Base-by-base conservation (phyloP, 2,329 filamentous ascomycete genomes). In the Mycosphaerelloides madeirae region DNA sequence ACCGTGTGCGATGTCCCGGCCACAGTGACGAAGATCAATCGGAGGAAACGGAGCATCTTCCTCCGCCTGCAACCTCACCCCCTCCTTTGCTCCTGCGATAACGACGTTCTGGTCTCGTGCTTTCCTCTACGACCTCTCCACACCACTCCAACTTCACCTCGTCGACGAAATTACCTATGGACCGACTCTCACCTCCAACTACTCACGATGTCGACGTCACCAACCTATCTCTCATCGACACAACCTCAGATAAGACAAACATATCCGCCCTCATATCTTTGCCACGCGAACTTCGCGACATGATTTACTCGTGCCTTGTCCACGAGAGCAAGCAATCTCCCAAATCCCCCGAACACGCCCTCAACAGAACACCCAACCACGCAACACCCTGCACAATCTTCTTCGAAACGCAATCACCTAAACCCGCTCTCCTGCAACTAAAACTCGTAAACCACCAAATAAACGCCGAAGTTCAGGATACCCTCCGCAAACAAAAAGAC, bases 401-500 rank as follows among this genome's bases (percentile, higher is more conserved):
- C 33, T 48, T 42, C 25, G 48, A 51, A 16, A 22, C 38, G 8
- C 16, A 28, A 18, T 51, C 48, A 19, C 48, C 48, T 6, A 44
- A 43, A 18, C 48, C 48, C 20, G 48, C 48, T 14, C 25, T 51
- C 3, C 48, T 51, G 7, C 48, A 42, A n/a, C 16, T 51, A 22
- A 51, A 51, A 33, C 42, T 44, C 12, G 41, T 38, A 37, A 41
- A 32, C 19, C n/a, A 18, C 12, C 41, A 46, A 28, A 35, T 47
- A 11, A 37, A 25, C 12, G 33, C 9, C 16, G 48, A 51, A 31
- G 38, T 46, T 9, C 32, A 31, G 4, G 38, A 48, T n/a, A 19
- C 36, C 2, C 31, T 51, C 6, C 41, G 37, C n/a, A 38, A 32
- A 20, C 28, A 36, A 9, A 19, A 40, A 2, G 31, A 28, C 25